Evolutionary conservation across 108 stramenopile genomes (phyloP).

Genomic region (Stephanodiscus triporus): DNA sequence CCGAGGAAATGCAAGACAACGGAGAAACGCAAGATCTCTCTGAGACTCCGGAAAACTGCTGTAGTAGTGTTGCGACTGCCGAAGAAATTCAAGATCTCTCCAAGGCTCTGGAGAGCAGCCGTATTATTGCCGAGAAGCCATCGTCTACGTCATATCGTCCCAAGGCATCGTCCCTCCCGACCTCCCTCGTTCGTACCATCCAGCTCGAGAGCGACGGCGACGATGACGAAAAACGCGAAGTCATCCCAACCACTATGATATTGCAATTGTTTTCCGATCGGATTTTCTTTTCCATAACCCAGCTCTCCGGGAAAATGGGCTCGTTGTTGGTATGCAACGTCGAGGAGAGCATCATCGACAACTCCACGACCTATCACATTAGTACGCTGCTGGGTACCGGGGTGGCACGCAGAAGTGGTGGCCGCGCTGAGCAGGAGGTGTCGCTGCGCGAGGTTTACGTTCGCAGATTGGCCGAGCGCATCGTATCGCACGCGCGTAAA

Average conservation of each 20-base stretch:
- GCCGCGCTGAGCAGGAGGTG: constrained; percentile 13
- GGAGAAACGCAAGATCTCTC: not conserved
- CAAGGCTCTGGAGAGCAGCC: not conserved
- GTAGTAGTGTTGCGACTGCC: not conserved
- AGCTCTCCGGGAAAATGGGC: constrained; percentile 46
- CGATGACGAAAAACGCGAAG: constrained; percentile 6
- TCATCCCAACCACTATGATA: constrained; percentile 17
- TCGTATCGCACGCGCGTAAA: constrained; percentile 20
- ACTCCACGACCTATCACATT: constrained; percentile 49
- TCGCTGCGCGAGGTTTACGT: constrained; percentile 39
- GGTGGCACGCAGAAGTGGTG: constrained; percentile 5
- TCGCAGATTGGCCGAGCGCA: constrained; percentile 38
- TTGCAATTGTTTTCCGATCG: constrained; percentile 47
- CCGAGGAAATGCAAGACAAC: not conserved
- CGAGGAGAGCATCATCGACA: constrained; percentile 50
- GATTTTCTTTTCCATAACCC: constrained; percentile 44
- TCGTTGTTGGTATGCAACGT: constrained; percentile 38
- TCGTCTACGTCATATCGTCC: constrained; percentile 19
- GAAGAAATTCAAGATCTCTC: constrained; percentile 6
- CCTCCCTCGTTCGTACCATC: constrained; percentile 34
- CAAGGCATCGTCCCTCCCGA: constrained; percentile 35
- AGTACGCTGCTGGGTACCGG: constrained; percentile 40
- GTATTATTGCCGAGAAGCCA: not conserved
- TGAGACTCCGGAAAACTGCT: not conserved
- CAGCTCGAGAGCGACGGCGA: constrained; percentile 12